Percentiles rank a stretch among this genome's conserved stretches.
Evolutionary conservation across 345 rosid genomes (phyloP).

Genomic region (Hypericum androsaemum): DNA sequence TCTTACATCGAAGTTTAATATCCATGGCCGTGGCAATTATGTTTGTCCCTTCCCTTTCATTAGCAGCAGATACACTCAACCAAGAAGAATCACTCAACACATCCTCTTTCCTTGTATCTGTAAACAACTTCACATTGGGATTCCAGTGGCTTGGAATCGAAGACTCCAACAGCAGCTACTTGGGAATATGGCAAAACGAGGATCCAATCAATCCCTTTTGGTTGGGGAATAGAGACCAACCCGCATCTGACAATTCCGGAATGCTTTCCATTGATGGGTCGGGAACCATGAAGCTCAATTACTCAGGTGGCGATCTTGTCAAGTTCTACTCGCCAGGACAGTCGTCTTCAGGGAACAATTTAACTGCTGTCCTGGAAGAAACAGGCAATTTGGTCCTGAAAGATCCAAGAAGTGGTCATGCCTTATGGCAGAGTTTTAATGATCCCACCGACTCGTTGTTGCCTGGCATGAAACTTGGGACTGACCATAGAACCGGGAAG

Average conservation of each 20-base stretch:
- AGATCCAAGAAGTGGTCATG: background rate
- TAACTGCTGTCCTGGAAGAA: constrained; percentile 4
- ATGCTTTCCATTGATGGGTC: too few relatives aligned
- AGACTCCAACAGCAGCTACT: background rate
- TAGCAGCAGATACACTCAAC: background rate
- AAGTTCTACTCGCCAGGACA: background rate
- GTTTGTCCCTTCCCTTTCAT: too few relatives aligned
- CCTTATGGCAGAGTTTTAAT: constrained; percentile 15
- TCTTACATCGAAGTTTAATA: too few relatives aligned
- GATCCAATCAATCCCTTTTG: background rate
- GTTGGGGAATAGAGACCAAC: too few relatives aligned
- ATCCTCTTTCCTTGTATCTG: background rate
- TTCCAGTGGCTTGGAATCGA: background rate
- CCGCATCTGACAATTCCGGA: too few relatives aligned
- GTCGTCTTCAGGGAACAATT: background rate
- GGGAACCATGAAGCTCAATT: background rate
- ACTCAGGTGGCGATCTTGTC: background rate
- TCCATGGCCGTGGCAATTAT: too few relatives aligned
- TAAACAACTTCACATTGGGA: too few relatives aligned
- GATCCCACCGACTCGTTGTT: constrained; percentile 5
- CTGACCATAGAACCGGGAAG: background rate
- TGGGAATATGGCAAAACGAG: constrained; percentile 3
- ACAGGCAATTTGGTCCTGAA: constrained; percentile 9
- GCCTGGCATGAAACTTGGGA: constrained; percentile 13
- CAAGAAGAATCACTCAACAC: background rate